A percentile compares a stretch with the other conserved stretches of the same genome.
Evolutionary conservation across 495 filamentous ascomycete genomes (phyloP).

Genomic region (Neurospora sp.): DNA sequence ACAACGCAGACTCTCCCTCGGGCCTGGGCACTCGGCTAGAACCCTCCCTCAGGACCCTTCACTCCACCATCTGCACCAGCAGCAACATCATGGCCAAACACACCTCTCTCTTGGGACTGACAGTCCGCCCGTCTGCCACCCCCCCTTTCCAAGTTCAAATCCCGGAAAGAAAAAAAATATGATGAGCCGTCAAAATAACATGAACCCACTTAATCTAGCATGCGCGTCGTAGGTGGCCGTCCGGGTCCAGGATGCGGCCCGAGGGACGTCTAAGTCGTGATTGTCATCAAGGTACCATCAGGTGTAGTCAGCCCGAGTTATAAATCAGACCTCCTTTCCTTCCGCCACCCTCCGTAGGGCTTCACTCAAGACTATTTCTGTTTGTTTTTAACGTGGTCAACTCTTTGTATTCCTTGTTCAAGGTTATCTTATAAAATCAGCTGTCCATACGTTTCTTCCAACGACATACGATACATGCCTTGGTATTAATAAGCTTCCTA

Average conservation of each 20-base stretch:
- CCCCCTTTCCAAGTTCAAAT: neutral
- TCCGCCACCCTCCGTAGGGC: neutral
- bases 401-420: neutral
- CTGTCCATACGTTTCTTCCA: neutral
- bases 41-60: neutral
- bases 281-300: neutral
- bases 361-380: neutral
- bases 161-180: neutral
- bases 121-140: neutral
- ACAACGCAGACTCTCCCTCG: neutral
- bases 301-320: neutral
- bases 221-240: neutral
- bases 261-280: neutral
- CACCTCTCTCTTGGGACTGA: neutral
- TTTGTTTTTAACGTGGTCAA: neutral
- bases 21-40: neutral
- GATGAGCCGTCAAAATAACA: neutral
- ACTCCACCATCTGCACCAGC: neutral
- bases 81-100: neutral
- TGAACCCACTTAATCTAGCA: neutral
- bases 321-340: neutral
- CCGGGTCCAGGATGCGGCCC: neutral
- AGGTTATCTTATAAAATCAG: neutral
- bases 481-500: neutral
- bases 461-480: neutral